A percentile compares a stretch with the other conserved stretches of the same genome.
These are phyloP conservation scores for Talaromyces sp. DNA, from an alignment of 2,329 filamentous ascomycete species.

Conservation along the genomic window DNA sequence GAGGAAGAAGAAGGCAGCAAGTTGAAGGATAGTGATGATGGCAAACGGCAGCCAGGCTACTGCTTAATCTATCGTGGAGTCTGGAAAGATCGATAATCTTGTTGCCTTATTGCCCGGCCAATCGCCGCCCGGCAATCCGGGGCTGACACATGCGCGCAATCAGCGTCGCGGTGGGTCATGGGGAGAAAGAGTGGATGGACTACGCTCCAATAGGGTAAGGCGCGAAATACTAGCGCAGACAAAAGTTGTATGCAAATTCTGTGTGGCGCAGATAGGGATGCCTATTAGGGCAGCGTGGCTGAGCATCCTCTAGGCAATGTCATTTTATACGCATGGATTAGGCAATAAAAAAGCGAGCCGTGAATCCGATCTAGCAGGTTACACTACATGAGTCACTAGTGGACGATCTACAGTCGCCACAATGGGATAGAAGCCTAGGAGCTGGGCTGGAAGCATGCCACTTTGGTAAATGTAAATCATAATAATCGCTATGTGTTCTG, in stretches of 20 bases:
- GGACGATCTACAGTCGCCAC: not conserved
- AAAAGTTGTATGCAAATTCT: not conserved
- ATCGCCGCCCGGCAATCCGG: not conserved
- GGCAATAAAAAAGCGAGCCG: not conserved
- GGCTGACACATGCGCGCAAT: not conserved
- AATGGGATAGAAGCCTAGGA: not conserved
- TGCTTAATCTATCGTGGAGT: not conserved
- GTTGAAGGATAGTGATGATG: not conserved
- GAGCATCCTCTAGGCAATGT: not conserved
- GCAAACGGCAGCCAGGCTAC: not conserved
- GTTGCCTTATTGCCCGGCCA: slow-evolving; percentile 35
- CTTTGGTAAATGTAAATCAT: not conserved
- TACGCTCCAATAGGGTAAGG: not conserved
- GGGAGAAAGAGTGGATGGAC: not conserved
- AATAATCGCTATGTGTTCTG: slow-evolving; percentile 5
- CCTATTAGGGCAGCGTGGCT: not conserved
- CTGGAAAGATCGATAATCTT: slow-evolving; percentile 32
- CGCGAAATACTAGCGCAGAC: not conserved
- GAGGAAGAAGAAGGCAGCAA: not conserved
- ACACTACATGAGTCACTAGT: not conserved
- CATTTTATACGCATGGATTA: not conserved
- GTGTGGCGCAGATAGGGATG: slow-evolving; percentile 5
- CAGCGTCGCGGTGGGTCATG: not conserved
- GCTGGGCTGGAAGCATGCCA: not conserved
- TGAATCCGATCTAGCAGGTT: not conserved